These are phyloP conservation scores for Kodamaea hsintzibuensis DNA, from an alignment of 805 yeast genomes.

Conservation along the genomic window DNA sequence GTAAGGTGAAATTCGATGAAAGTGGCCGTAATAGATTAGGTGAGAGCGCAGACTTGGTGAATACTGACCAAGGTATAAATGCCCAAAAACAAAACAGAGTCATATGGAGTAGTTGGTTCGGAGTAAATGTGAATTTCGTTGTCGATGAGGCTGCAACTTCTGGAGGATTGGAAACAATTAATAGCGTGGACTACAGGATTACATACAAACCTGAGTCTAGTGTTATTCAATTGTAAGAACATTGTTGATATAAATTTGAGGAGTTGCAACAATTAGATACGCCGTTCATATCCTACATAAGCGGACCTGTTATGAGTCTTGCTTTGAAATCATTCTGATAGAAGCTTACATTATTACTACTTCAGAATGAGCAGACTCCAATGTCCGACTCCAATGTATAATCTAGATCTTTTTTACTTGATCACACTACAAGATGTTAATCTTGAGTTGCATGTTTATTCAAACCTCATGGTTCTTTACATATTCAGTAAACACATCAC, in stretches of 20 bases:
- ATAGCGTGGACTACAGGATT: slow-evolving; percentile 64
- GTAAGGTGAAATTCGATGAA: slow-evolving; percentile 75
- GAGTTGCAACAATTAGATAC: too few species aligned
- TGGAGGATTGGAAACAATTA: slow-evolving; percentile 47
- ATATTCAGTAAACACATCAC: slow-evolving; percentile 33
- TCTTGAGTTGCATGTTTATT: background rate
- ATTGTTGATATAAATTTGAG: too few species aligned
- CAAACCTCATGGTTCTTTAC: slow-evolving; percentile 20
- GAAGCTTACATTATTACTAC: too few species aligned
- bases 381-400: too few species aligned
- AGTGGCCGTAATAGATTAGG: slow-evolving; percentile 68
- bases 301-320: too few species aligned
- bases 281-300: too few species aligned
- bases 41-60: slow-evolving; percentile 56
- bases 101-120: slow-evolving; percentile 71
- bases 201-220: slow-evolving; percentile 62
- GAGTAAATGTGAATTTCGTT: slow-evolving; percentile 59
- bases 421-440: too few species aligned
- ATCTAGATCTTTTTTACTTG: too few species aligned
- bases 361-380: too few species aligned
- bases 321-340: too few species aligned
- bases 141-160: slow-evolving; percentile 51
- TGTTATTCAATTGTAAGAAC: slow-evolving; percentile 25
- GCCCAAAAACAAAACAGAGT: slow-evolving; percentile 32
- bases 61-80: slow-evolving; percentile 5